Evolutionary conservation across 352 stramenopile species (phyloP).

Genomic region (Pythium apleroticum): DNA sequence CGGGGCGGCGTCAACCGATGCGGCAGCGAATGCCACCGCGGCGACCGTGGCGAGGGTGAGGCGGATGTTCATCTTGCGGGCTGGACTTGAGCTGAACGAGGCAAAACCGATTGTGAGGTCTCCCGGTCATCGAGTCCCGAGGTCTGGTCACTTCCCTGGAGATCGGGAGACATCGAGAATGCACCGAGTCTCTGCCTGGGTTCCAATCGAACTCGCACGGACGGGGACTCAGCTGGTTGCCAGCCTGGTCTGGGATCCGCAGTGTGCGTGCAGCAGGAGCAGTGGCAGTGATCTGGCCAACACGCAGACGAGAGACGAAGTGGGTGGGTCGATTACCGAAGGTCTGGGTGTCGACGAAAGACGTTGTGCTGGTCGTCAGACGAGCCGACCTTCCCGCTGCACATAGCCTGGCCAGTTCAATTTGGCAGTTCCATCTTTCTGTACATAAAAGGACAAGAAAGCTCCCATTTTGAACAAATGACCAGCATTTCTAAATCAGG

Average conservation of each 20-base stretch:
- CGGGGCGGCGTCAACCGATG: neutral
- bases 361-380: neutral
- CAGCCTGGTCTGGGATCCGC: too few relatives aligned
- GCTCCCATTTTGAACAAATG: neutral
- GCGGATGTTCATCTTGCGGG: conserved; percentile 12
- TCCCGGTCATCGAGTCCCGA: neutral
- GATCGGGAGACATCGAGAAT: too few relatives aligned
- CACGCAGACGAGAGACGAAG: neutral
- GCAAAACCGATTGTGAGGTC: neutral
- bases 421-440: neutral
- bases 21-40: neutral
- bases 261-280: too few relatives aligned
- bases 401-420: neutral
- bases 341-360: neutral
- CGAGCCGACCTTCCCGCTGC: neutral
- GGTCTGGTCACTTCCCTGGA: too few relatives aligned
- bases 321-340: neutral
- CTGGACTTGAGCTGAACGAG: conserved; percentile 2
- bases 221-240: too few relatives aligned
- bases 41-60: conserved; percentile 12
- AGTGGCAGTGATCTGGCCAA: neutral
- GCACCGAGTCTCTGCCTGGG: too few relatives aligned
- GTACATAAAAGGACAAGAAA: neutral
- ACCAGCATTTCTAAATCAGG: neutral
- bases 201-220: too few relatives aligned